phyloP scores from a whole-genome alignment of 495 filamentous ascomycete species.

The Amphirosellinia nigrospora region DNA sequence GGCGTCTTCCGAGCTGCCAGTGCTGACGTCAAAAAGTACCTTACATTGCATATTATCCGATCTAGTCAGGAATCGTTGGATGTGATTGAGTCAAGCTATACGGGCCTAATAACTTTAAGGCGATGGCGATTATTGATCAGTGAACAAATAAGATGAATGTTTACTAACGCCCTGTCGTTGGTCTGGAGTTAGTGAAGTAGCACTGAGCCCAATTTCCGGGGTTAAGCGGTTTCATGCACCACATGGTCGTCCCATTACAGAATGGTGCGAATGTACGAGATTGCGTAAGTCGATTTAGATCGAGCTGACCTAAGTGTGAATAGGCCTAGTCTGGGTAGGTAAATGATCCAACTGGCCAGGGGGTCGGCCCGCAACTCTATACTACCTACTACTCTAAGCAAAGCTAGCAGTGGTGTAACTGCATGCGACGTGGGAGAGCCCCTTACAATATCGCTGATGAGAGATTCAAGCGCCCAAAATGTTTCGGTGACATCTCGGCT shows the following conservation, averaged over 20 bases:
- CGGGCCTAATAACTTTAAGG: background rate
- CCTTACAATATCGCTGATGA: conserved; percentile 5
- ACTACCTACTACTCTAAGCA: conserved; percentile 15
- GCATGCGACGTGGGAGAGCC: background rate
- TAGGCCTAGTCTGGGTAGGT: background rate
- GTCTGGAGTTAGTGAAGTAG: background rate
- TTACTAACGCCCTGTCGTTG: background rate
- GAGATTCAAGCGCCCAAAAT: background rate
- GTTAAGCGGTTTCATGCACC: background rate
- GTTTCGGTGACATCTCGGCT: conserved; percentile 13
- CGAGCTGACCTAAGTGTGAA: background rate
- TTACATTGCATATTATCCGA: background rate
- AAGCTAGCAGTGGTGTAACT: background rate
- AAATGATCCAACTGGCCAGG: conserved; percentile 5
- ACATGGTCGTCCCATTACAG: conserved; percentile 1
- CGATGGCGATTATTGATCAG: background rate
- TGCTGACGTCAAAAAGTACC: background rate
- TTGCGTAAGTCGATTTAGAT: background rate
- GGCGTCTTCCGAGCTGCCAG: conserved; percentile 7
- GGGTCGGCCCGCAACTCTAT: background rate
- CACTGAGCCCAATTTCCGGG: background rate
- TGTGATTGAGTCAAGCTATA: background rate
- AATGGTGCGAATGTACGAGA: background rate
- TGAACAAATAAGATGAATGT: background rate
- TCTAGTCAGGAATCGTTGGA: too few species aligned